These are phyloP conservation scores for Ascoidea tarda DNA, from an alignment of 805 yeast species.

Conservation along the genomic window DNA sequence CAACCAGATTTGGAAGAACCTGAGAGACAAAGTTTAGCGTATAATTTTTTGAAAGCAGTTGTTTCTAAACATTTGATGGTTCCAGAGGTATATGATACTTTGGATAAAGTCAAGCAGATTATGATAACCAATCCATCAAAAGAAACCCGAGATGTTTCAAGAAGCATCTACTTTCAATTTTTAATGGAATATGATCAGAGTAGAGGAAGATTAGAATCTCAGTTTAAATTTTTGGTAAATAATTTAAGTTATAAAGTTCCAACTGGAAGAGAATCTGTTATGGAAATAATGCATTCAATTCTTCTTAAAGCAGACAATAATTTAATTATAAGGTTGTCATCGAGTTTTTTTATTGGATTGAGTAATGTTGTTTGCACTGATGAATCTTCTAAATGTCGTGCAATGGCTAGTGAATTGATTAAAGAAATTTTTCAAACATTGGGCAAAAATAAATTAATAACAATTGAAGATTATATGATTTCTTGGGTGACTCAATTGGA, in stretches of 20 bases:
- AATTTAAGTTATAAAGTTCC: conserved; percentile 78
- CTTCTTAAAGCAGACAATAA: conserved; percentile 51
- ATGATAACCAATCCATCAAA: conserved; percentile 84
- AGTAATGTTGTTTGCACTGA: conserved; percentile 71
- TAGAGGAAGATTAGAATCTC: conserved; percentile 67
- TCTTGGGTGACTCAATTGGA: conserved; percentile 53
- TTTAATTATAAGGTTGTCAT: conserved; percentile 42
- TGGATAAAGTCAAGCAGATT: conserved; percentile 67
- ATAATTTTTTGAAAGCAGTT: conserved; percentile 70
- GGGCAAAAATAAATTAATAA: conserved; percentile 20
- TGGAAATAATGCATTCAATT: conserved; percentile 71
- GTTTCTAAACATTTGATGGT: conserved; percentile 58
- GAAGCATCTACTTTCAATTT: conserved; percentile 73
- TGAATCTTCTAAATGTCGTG: conserved; percentile 66
- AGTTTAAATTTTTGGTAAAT: conserved; percentile 64
- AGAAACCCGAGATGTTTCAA: conserved; percentile 71
- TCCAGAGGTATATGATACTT: conserved; percentile 82
- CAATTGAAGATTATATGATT: conserved; percentile 26
- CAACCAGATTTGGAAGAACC: conserved; percentile 88
- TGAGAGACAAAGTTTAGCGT: conserved; percentile 75
- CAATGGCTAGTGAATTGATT: conserved; percentile 59
- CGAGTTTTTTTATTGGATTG: conserved; percentile 73
- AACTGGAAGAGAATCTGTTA: conserved; percentile 76
- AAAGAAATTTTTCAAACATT: conserved; percentile 38
- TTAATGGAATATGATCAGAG: conserved; percentile 94